Evolutionary conservation across 306 rosid genomes (phyloP), one percentile per base, ranked within the genome.

Genomic region (Carpinus fangiana): DNA sequence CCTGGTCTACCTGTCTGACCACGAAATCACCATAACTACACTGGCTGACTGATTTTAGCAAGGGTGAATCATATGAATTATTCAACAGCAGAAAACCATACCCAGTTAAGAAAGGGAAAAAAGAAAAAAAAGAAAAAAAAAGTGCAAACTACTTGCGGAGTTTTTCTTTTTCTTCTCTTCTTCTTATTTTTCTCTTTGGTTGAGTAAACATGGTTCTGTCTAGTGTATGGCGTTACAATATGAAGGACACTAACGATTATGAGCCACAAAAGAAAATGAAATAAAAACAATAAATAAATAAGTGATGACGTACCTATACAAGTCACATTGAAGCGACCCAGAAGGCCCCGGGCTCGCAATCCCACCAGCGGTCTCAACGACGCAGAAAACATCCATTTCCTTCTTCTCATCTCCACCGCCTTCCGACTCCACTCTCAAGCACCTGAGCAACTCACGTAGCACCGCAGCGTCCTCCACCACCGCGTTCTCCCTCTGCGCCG

Each of bases 301-400:
- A 21, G 46, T 11, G 38, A 60, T 36, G 26, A 52, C 72, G 48
- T 8, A 88, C 98, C 98, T 90, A 71, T 92, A 95, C 83, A 95
- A 83, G 84, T 92, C 98, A 79, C 98, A 95, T 78, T 95, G 98
- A 78, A 92, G 98, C 23, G 98, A 87, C 11, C 98, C 98, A 31
- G 98, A 92, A 75, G 98, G 92, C 17, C 98, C 97, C 0, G 97
- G 98, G 77, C 98, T 95, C 0, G 98, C 98, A 72, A 95, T 92
- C 53, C 97, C 98, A 38, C 98, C 97, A 10, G 98, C 96, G 5
- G 97, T 95, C 82, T 95, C 98, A 55, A 95, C 84, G 5, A 95
- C 88, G 77, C 93, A 92, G 71, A 92, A 20, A 53, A 84, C 87
- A 28, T 87, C 76, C 79, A 78, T 65, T 34, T 86, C 82, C 72